Evolutionary conservation across 2,329 filamentous ascomycete genomes (phyloP), one percentile per base, ranked within the genome.

Genomic region (Fusarium musae): DNA sequence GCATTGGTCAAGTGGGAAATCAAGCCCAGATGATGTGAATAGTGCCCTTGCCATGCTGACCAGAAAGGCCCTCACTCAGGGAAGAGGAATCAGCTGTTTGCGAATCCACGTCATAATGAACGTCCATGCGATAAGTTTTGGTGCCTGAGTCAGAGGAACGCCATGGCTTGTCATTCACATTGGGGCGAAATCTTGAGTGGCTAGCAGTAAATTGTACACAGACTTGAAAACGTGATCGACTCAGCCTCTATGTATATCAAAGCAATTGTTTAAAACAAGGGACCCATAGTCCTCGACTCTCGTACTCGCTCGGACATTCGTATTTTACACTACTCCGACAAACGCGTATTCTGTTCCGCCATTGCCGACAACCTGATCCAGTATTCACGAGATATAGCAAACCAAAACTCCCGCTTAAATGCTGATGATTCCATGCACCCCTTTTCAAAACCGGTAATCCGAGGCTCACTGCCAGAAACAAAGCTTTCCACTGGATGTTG

Each of bases 401-500:
- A 54, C 68, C 67, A 59, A 67, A 72, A 74, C 71, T 74, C 71
- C 71, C 63, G 71, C 63, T 74, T 47, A 62, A 72, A 59, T 73
- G 46, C 44, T 50, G 42, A 68, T 36, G 39, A 46, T 59, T 43
- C n/a, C 47, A 37, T 42, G 39, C 63, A 42, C 13, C 30, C 32
- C 26, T 19, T 36, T 19, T 42, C 28, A 13, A 32, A 47, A 15
- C 23, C 15, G 37, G 23, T 34, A 26, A 40, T 39, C 15, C 21
- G 19, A 44, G n/a, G 9, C 17, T 83, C 80, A 97, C 87, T 92
- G 92, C 95, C 96, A 99, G 40, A 99, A 83, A 81, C 93, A 97
- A 32, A 98, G 82, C 83, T 98, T 98, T 5, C 96, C 96, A 79
- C 94, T 97, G 0, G 93, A 94, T 1, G 93, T 98, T 0, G 95